These are phyloP conservation scores for Aurinia saxatilis DNA, from an alignment of 345 rosid genomes.

Conservation along the genomic window DNA sequence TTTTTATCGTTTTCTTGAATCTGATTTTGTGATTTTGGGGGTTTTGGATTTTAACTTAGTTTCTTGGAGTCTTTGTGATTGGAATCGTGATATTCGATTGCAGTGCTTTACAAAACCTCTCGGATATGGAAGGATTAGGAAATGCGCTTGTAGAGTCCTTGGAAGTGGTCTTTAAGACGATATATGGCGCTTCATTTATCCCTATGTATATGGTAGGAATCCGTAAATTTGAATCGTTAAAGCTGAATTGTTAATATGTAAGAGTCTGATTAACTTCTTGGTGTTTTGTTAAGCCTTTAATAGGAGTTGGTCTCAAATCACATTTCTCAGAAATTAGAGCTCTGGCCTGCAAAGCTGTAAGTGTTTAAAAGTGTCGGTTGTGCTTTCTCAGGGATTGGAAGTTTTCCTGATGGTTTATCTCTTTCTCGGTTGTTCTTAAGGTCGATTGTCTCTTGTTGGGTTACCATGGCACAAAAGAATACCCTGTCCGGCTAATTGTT, in stretches of 20 bases:
- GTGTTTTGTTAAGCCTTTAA: constrained; percentile 47
- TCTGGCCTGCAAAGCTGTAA: constrained; percentile 82
- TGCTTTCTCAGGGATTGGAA: background rate
- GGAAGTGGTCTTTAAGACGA: constrained; percentile 62
- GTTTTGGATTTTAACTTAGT: background rate
- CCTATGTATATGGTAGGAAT: constrained; percentile 63
- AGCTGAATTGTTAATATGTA: background rate
- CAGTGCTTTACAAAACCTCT: constrained; percentile 59
- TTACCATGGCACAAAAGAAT: constrained; percentile 29
- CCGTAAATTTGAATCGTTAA: background rate
- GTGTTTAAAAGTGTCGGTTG: too few species aligned
- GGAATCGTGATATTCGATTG: constrained; percentile 10
- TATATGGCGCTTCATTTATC: constrained; percentile 66
- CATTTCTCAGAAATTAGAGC: constrained; percentile 46
- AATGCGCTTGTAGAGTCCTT: constrained; percentile 50
- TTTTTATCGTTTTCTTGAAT: too few species aligned
- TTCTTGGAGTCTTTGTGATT: background rate
- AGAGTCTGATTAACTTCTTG: background rate
- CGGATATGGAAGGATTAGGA: constrained; percentile 52
- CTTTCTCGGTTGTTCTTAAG: constrained; percentile 22
- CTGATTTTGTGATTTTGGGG: background rate
- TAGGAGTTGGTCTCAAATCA: constrained; percentile 62
- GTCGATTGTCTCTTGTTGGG: constrained; percentile 55
- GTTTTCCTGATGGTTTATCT: constrained; percentile 7
- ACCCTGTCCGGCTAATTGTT: constrained; percentile 42